A percentile compares a stretch with the other conserved stretches of the same genome.
These are phyloP conservation scores for Cordyceps cicadae DNA, from an alignment of 2,329 filamentous ascomycete species.

Conservation along the genomic window DNA sequence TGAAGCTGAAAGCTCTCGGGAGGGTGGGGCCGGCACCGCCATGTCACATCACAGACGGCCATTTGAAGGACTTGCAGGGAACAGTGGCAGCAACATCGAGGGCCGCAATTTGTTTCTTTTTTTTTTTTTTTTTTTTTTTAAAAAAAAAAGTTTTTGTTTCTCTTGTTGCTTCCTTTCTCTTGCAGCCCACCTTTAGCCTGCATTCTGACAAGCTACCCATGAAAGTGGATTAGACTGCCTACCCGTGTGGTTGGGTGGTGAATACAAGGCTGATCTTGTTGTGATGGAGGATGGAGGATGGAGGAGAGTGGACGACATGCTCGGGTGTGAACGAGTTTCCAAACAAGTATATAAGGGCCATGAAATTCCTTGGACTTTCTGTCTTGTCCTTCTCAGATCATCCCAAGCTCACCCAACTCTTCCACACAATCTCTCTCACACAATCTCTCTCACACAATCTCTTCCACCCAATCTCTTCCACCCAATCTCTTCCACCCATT, in stretches of 20 bases:
- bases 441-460: background rate
- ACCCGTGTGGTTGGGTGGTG: background rate
- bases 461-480: background rate
- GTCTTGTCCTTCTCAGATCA: background rate
- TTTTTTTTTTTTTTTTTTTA: background rate
- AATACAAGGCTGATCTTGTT: too few species aligned
- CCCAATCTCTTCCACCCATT: background rate
- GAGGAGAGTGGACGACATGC: background rate
- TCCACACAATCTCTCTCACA: background rate
- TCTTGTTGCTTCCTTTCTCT: background rate
- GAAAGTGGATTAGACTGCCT: background rate
- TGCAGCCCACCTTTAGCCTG: too few species aligned
- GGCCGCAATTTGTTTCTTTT: slow-evolving; percentile 8
- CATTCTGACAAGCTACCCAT: background rate
- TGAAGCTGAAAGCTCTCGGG: background rate
- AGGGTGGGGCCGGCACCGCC: background rate
- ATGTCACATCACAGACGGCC: background rate
- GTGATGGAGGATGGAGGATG: background rate
- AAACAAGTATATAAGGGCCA: background rate
- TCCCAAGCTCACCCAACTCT: background rate
- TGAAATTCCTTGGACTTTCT: background rate
- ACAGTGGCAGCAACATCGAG: background rate
- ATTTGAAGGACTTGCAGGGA: background rate
- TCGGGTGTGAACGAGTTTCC: background rate
- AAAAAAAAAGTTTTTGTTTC: background rate